phyloP scores from a whole-genome alignment of 164 flowering plant genomes.

The Liquidambar formosana region DNA sequence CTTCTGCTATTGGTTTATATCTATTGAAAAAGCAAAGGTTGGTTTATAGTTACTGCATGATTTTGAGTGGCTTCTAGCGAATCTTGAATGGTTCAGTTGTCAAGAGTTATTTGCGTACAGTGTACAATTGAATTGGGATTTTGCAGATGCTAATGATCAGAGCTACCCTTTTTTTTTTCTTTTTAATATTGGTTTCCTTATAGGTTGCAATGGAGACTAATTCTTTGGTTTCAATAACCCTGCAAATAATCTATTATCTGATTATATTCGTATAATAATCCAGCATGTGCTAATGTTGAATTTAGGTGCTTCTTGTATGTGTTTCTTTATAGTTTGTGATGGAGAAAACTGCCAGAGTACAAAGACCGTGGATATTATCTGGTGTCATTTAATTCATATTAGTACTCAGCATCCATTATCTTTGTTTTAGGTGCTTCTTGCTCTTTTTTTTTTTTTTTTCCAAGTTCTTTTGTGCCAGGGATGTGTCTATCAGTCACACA shows the following conservation, averaged over 20 bases:
- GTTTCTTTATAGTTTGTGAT: not conserved
- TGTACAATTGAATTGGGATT: not conserved
- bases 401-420: not conserved
- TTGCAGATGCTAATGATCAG: not conserved
- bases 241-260: not conserved
- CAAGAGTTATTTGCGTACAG: not conserved
- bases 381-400: not conserved
- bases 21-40: not conserved
- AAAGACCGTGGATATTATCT: not conserved
- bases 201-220: not conserved
- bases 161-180: not conserved
- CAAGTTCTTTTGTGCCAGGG: too few species aligned
- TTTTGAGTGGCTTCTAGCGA: not conserved
- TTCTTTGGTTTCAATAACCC: not conserved
- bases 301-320: not conserved
- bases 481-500: too few species aligned
- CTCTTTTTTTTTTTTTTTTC: not conserved
- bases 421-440: not conserved
- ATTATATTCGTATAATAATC: not conserved
- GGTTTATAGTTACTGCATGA: not conserved
- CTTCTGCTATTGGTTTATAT: not conserved
- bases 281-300: not conserved
- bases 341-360: too few species aligned
- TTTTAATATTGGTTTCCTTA: too few species aligned
- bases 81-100: not conserved